These are phyloP conservation scores for Silybum marianum DNA, from an alignment of 129 eudicot species.

Conservation along the genomic window DNA sequence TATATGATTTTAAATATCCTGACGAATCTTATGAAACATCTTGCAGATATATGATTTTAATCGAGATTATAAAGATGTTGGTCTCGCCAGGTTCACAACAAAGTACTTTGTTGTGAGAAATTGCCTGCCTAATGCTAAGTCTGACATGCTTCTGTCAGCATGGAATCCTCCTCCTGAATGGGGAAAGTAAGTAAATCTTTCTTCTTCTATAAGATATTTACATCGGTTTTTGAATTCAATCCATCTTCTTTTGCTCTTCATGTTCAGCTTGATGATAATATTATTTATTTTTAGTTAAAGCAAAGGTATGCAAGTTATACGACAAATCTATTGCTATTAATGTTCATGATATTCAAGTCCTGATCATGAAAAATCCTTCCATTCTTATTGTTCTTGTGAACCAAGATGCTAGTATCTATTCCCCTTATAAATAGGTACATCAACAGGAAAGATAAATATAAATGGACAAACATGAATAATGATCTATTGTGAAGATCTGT, in stretches of 20 bases:
- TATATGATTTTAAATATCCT: no score
- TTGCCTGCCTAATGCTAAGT: slow-evolving; percentile 93
- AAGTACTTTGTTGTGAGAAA: slow-evolving; percentile 91
- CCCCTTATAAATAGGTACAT: background rate
- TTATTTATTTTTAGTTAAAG: background rate
- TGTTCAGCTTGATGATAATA: slow-evolving; percentile 8
- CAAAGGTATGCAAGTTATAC: background rate
- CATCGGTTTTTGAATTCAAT: background rate
- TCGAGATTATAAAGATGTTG: slow-evolving; percentile 93
- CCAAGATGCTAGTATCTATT: background rate
- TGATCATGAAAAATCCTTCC: background rate
- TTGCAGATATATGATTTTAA: slow-evolving; percentile 96
- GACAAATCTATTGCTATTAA: background rate
- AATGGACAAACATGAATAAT: background rate
- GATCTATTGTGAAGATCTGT: background rate
- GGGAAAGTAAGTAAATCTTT: slow-evolving; percentile 78
- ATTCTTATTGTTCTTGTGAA: slow-evolving; percentile 13
- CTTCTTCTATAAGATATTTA: slow-evolving; percentile 2
- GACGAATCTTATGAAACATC: slow-evolving; percentile 21
- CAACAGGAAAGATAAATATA: background rate
- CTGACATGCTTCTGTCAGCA: slow-evolving; percentile 91
- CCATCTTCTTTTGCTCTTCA: slow-evolving; percentile 7
- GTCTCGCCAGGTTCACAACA: slow-evolving; percentile 90
- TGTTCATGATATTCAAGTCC: background rate
- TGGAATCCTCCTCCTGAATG: slow-evolving; percentile 99